Percentiles rank a stretch among this genome's conserved stretches.
Evolutionary conservation across 2,329 filamentous ascomycete genomes (phyloP).

Genomic region (Thielaviopsis ethacetica): DNA sequence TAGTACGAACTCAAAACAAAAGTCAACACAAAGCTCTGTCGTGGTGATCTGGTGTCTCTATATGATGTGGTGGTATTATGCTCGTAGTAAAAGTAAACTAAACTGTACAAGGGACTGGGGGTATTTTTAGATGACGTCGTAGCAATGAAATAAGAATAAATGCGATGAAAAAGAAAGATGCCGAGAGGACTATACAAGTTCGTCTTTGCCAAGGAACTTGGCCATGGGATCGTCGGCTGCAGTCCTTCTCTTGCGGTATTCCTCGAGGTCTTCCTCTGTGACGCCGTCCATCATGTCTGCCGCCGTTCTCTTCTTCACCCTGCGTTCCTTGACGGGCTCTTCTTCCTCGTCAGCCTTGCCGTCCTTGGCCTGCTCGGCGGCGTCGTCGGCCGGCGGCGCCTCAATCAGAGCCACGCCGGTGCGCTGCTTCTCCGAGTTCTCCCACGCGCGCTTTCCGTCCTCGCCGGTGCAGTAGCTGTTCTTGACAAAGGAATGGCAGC

Average conservation of each 20-base stretch:
- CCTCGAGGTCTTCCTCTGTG: constrained; percentile 71
- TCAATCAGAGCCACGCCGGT: constrained; percentile 28
- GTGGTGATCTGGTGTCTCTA: too few relatives aligned
- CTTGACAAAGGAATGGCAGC: constrained; percentile 84
- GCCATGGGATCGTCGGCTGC: constrained; percentile 78
- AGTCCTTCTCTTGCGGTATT: constrained; percentile 60
- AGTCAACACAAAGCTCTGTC: too few relatives aligned
- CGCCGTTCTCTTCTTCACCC: constrained; percentile 48
- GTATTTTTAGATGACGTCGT: neutral
- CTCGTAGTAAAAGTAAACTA: too few relatives aligned
- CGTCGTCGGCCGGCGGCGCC: constrained; percentile 14
- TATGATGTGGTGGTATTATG: too few relatives aligned
- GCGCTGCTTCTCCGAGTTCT: constrained; percentile 52
- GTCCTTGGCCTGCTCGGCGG: constrained; percentile 16
- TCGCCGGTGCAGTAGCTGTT: constrained; percentile 97
- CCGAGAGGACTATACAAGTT: constrained; percentile 26
- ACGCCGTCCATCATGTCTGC: constrained; percentile 64
- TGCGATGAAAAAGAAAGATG: neutral
- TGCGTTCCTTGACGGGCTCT: constrained; percentile 17
- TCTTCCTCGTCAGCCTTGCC: constrained; percentile 19
- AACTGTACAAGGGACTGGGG: too few relatives aligned
- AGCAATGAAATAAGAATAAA: neutral
- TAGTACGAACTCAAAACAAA: too few relatives aligned
- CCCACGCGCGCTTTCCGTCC: constrained; percentile 65
- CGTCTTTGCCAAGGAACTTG: constrained; percentile 57